Base-by-base conservation (phyloP, 345 rosid species). In the Anacardium occidentale region DNA sequence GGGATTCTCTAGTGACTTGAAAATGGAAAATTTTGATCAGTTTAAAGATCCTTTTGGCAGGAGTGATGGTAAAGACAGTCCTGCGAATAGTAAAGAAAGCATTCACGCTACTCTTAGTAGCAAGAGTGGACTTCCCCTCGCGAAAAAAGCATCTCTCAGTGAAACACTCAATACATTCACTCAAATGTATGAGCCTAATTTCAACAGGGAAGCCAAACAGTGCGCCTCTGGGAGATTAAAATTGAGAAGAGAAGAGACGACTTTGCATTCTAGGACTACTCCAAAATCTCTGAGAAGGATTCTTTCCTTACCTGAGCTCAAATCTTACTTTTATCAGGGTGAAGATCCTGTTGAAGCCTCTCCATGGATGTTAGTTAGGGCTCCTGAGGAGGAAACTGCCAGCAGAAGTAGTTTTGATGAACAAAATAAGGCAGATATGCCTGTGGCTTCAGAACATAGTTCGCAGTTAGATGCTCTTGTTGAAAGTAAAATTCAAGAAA, bases 151-250 rank as follows among this genome's bases (percentile, higher is more conserved):
- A 21, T 94, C 98, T 9, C 64, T 89, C 2, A 81, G 79, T 50
- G 88, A 81, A 64, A 89, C 98, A 0, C 70, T 92, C 2, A 89
- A 88, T 37, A 85, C 82, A 71, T 94, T 91, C 70, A 67, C 83
- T 74, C 91, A 85, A 72, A 76, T 89, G 64, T 94, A 85, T 64
- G 87, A 90, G 67, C 68, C 74, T 64, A 86, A 81, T 72, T 74
- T 79, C 77, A 83, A 68, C 20, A 78, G 75, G 73, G 93, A 89
- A 69, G 53, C 72, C 17, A 89, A 85, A 79, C 79, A 62, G 29
- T 78, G 55, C 8, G 62, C 18, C 42, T 40, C 76, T 10, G 88
- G 83, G 25, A 76, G 45, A n/a, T 57, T 66, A 42, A 75, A 78
- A 51, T 25, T 62, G 11, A 78, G 67, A 79, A 51, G 5, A 61